Evolutionary conservation across 2,329 filamentous ascomycete genomes (phyloP), one percentile per base, ranked within the genome.

Genomic region (Aspergillus intermedius): DNA sequence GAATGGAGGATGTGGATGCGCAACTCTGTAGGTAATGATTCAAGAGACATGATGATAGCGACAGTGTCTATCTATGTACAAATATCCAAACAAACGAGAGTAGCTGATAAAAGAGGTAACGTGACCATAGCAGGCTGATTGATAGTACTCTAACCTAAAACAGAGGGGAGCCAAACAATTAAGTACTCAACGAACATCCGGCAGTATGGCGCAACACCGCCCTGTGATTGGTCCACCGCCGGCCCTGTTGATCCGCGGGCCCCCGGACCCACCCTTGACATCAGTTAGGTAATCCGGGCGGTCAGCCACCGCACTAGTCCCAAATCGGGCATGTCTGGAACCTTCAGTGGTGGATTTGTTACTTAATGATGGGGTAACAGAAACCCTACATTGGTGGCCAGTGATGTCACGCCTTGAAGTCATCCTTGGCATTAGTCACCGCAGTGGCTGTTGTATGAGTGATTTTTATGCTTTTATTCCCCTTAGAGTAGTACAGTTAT

Each of bases 41-140:
- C 53, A 12, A 55, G 34, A 22, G 49, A 43, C 51, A 53, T 53
- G 43, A 60, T 64, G 25, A 12, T 30, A 30, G 9, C 21, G 21
- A 22, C 21, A 5, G 21, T 22, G 21, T 22, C 5, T 22, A 30
- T 30, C 25, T 30, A 30, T 30, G 25, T 30, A 60, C n/a, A 56
- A 19, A 42, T 9, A 42, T 10, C 8, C 22, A 7, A 10, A 35
- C 12, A 19, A 37, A 37, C n/a, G n/a, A 37, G 12, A 35, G 32
- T 35, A 35, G 12, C n/a, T 15, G n/a, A 4, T 37, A 37, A 9
- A 12, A 12, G 10, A 30, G 34, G 34, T 37, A 37, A 30, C 25
- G 25, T 30, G 25, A 30, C 25, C 25, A 30, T 30, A 30, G 25
- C 12, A 30, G 25, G 10, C 25, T 30, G 25, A 10, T 30, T 30